A percentile compares a stretch with the other conserved stretches of the same genome.
These are phyloP conservation scores for Neurospora sp. DNA, from an alignment of 495 filamentous ascomycete genomes.

Conservation along the genomic window DNA sequence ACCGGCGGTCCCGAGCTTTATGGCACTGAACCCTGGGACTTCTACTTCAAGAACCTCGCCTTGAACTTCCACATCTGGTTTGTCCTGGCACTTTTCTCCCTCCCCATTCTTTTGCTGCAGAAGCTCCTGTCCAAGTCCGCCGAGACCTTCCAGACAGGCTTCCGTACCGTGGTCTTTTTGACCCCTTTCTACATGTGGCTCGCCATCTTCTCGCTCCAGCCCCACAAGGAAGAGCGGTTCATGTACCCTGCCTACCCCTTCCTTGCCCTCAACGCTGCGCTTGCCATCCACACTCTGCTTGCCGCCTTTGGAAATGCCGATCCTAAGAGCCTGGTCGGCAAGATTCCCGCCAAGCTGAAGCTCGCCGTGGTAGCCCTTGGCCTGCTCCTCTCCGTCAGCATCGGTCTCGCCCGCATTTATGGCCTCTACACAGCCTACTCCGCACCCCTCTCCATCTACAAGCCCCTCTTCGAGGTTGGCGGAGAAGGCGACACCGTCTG, in stretches of 20 bases:
- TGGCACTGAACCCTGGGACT: constrained; percentile 93
- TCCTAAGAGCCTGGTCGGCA: constrained; percentile 51
- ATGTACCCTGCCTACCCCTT: constrained; percentile 97
- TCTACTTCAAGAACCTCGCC: constrained; percentile 84
- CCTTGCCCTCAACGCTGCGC: constrained; percentile 83
- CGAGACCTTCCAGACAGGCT: constrained; percentile 35
- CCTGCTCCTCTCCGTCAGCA: constrained; percentile 47
- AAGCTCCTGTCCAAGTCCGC: constrained; percentile 34
- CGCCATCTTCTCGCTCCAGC: constrained; percentile 77
- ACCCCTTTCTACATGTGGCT: constrained; percentile 93
- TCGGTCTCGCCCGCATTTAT: constrained; percentile 62
- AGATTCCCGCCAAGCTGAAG: constrained; percentile 61
- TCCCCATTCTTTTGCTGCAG: constrained; percentile 48
- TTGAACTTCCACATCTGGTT: constrained; percentile 98
- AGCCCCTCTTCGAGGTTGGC: constrained; percentile 37
- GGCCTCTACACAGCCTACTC: constrained; percentile 79
- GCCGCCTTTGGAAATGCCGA: constrained; percentile 59
- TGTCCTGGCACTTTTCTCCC: constrained; percentile 62
- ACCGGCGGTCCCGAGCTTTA: constrained; percentile 84
- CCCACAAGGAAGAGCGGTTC: constrained; percentile 97
- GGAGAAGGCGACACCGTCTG: constrained; percentile 63
- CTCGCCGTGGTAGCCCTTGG: constrained; percentile 44
- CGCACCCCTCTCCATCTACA: constrained; percentile 72
- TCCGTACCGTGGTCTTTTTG: constrained; percentile 67
- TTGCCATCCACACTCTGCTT: constrained; percentile 70